Conservation (phyloP, 192 early-diverging fungal species). For the Coemansia javaensis region DNA sequence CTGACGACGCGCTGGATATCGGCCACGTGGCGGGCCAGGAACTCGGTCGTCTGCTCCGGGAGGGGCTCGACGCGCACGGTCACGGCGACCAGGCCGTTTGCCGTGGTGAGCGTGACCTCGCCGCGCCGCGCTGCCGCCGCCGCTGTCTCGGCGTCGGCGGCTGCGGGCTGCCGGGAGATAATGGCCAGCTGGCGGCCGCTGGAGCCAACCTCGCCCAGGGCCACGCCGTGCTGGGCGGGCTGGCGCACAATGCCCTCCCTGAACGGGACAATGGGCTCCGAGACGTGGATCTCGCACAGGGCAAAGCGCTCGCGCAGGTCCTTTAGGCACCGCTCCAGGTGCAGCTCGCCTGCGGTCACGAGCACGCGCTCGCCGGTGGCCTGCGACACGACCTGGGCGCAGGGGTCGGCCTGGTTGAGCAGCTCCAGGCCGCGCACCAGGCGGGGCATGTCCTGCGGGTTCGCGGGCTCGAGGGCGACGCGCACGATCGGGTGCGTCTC, state of each 20-base stretch:
- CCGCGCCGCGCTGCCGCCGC: slow-evolving; percentile 30
- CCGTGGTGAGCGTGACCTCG: slow-evolving; percentile 38
- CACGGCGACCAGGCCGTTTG: slow-evolving; percentile 41
- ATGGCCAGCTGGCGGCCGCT: slow-evolving; percentile 37
- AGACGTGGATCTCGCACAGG: slow-evolving; percentile 88
- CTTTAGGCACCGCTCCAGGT: slow-evolving; percentile 91
- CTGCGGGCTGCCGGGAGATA: slow-evolving; percentile 12
- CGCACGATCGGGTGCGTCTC: slow-evolving; percentile 87
- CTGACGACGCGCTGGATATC: slow-evolving; percentile 37
- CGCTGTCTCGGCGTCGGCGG: background rate
- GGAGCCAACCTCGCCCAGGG: slow-evolving; percentile 29
- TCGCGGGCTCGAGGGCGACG: slow-evolving; percentile 90
- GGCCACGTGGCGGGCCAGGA: slow-evolving; percentile 34
- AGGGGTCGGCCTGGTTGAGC: slow-evolving; percentile 92
- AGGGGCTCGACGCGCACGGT: slow-evolving; percentile 41
- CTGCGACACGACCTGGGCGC: slow-evolving; percentile 86
- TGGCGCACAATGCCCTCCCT: slow-evolving; percentile 81
- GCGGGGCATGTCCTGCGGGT: slow-evolving; percentile 83
- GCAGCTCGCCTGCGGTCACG: slow-evolving; percentile 93
- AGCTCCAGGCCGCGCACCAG: slow-evolving; percentile 81
- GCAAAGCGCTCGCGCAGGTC: slow-evolving; percentile 94
- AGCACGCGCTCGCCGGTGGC: slow-evolving; percentile 97
- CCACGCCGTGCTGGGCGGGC: slow-evolving; percentile 28
- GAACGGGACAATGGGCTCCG: slow-evolving; percentile 94
- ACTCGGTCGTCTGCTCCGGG: slow-evolving; percentile 29